Conservation (phyloP, 495 filamentous ascomycete species). For the Penicillium maclennaniae region DNA sequence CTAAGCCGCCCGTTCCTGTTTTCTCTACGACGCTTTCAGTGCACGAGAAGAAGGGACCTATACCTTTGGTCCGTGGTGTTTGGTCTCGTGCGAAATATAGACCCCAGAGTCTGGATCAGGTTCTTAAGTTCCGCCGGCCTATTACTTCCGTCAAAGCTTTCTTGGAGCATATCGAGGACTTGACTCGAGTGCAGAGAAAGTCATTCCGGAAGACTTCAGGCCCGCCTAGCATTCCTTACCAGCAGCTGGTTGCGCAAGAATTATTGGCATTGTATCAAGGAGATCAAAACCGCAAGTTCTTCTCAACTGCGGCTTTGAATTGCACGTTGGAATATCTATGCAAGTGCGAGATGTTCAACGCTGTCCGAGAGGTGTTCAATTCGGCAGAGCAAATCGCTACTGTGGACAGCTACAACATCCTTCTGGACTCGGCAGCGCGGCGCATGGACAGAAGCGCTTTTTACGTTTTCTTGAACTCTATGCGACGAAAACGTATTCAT, state of each 20-base stretch:
- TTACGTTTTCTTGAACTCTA: conserved; percentile 24
- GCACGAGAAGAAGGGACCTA: conserved; percentile 10
- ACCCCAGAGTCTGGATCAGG: conserved; percentile 7
- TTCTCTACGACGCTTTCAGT: conserved; percentile 23
- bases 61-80: conserved; percentile 32
- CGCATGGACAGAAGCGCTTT: conserved; percentile 36
- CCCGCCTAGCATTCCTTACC: conserved; percentile 2
- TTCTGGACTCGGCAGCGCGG: conserved; percentile 34
- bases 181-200: conserved; percentile 13
- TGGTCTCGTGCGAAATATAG: conserved; percentile 20
- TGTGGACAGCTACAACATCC: conserved; percentile 42
- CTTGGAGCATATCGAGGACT: conserved; percentile 32
- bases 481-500: conserved; percentile 31
- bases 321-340: conserved; percentile 36
- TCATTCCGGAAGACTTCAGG: neutral
- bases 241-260: conserved; percentile 8
- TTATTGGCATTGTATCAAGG: conserved; percentile 25
- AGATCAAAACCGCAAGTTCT: conserved; percentile 17
- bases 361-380: conserved; percentile 29
- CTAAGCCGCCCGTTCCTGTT: conserved; percentile 30
- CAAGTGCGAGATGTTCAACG: conserved; percentile 23
- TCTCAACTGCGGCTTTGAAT: conserved; percentile 43
- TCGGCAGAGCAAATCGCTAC: conserved; percentile 35
- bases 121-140: conserved; percentile 3
- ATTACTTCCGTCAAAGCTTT: conserved; percentile 30